These are phyloP conservation scores for Psilocybe tampanensis DNA, from an alignment of 768 basidiomycete species.

Conservation along the genomic window DNA sequence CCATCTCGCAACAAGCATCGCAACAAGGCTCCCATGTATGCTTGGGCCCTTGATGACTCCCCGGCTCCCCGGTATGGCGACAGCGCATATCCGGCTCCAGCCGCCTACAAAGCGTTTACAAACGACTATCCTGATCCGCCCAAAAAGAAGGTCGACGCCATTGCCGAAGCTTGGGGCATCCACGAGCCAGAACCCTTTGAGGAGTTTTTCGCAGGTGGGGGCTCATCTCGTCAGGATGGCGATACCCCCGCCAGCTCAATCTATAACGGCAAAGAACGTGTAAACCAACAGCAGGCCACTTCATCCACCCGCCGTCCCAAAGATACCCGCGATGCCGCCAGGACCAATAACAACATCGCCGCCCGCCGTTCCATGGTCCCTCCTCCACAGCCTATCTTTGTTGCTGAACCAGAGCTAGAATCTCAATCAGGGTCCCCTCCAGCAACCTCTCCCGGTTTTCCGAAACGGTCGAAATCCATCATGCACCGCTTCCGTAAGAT, in stretches of 20 bases:
- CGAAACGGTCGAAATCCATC: slow-evolving; percentile 78
- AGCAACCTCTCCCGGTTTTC: slow-evolving; percentile 43
- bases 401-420: slow-evolving; percentile 51
- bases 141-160: slow-evolving; percentile 87
- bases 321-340: slow-evolving; percentile 43
- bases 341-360: slow-evolving; percentile 37
- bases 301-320: slow-evolving; percentile 40
- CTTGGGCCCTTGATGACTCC: slow-evolving; percentile 59
- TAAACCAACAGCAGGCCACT: slow-evolving; percentile 26
- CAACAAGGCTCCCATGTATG: slow-evolving; percentile 80
- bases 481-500: slow-evolving; percentile 90
- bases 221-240: slow-evolving; percentile 46
- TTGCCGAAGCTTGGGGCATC: slow-evolving; percentile 93
- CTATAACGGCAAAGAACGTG: slow-evolving; percentile 59
- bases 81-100: slow-evolving; percentile 56
- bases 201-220: slow-evolving; percentile 86
- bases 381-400: slow-evolving; percentile 83
- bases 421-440: slow-evolving; percentile 44
- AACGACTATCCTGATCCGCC: slow-evolving; percentile 59
- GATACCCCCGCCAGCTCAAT: slow-evolving; percentile 71
- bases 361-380: slow-evolving; percentile 61
- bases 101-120: slow-evolving; percentile 49
- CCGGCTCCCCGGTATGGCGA: slow-evolving; percentile 36
- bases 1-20: slow-evolving; percentile 85
- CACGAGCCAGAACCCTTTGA: slow-evolving; percentile 92